A percentile compares a stretch with the other conserved stretches of the same genome.
Conservation (phyloP, 257 asterid genomes). For the Solanum piurae region DNA sequence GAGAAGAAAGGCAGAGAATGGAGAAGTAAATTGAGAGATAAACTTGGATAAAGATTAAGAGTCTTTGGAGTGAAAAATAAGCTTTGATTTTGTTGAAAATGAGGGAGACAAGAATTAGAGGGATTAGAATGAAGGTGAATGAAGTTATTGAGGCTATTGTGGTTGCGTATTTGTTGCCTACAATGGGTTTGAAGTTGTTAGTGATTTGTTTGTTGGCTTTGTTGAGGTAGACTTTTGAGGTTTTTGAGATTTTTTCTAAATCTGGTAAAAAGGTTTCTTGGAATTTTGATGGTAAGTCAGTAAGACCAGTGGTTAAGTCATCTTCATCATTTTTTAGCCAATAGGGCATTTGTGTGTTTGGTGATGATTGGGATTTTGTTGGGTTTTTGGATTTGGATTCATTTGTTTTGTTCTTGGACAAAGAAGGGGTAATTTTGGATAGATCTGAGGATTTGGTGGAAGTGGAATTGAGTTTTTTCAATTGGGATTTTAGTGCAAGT, state of each 20-base stretch:
- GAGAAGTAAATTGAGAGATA: constrained; percentile 79
- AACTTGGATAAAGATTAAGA: constrained; percentile 71
- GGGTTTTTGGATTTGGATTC: constrained; percentile 6
- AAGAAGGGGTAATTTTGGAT: constrained; percentile 16
- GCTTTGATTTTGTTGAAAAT: constrained; percentile 63
- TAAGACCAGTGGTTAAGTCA: constrained; percentile 52
- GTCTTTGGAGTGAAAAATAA: constrained; percentile 71
- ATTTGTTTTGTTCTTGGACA: constrained; percentile 42
- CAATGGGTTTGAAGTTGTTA: constrained; percentile 65
- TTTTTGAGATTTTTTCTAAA: constrained; percentile 59
- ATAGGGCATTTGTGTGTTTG: constrained; percentile 16
- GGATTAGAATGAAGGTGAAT: constrained; percentile 61
- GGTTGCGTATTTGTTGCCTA: constrained; percentile 78
- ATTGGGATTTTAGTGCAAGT: constrained; percentile 24
- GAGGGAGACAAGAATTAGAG: constrained; percentile 66
- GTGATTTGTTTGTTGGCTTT: constrained; percentile 70
- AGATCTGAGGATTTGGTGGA: constrained; percentile 33
- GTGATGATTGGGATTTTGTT: background rate
- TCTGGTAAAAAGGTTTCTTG: constrained; percentile 78
- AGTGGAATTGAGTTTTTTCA: constrained; percentile 65
- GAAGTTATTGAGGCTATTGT: constrained; percentile 53
- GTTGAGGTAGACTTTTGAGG: constrained; percentile 48
- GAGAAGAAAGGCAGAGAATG: constrained; percentile 57
- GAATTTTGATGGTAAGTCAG: constrained; percentile 57
- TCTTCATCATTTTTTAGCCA: constrained; percentile 47